Evolutionary conservation across 768 basidiomycete genomes (phyloP).

Genomic region (Asterophora parasitica): DNA sequence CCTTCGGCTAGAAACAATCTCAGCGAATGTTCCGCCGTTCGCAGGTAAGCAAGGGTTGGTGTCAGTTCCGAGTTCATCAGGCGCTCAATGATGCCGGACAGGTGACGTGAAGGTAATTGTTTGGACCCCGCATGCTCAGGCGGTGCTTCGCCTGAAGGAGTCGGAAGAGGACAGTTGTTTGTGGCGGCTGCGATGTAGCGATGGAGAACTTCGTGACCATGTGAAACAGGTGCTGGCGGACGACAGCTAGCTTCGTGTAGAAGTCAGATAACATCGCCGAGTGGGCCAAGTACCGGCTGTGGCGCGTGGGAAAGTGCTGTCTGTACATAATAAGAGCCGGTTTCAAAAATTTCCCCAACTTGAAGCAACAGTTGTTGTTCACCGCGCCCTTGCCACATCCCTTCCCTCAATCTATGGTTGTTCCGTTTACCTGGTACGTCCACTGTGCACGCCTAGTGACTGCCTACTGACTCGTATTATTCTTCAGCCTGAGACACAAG

Average conservation of each 20-base stretch:
- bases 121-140: slow-evolving; percentile 28
- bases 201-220: slow-evolving; percentile 34
- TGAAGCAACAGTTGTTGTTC: slow-evolving; percentile 6
- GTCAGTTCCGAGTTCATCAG: slow-evolving; percentile 7
- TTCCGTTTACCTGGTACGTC: slow-evolving; percentile 34
- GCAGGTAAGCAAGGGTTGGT: slow-evolving; percentile 37
- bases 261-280: too few species aligned
- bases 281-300: slow-evolving; percentile 4
- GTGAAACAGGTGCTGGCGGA: slow-evolving; percentile 39
- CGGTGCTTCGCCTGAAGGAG: slow-evolving; percentile 53
- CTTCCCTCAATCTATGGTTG: slow-evolving; percentile 50
- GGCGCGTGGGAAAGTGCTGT: slow-evolving; percentile 4
- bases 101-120: slow-evolving; percentile 62
- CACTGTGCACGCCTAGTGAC: slow-evolving; percentile 9
- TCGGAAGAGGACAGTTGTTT: slow-evolving; percentile 68
- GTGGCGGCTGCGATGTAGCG: slow-evolving; percentile 61
- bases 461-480: slow-evolving; percentile 8
- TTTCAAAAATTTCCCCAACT: slow-evolving; percentile 9
- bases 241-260: neutral
- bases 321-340: neutral
- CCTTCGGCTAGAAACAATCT: slow-evolving; percentile 44
- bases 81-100: slow-evolving; percentile 23
- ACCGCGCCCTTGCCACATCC: slow-evolving; percentile 10
- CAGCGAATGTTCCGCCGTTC: slow-evolving; percentile 54
- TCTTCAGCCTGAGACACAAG: slow-evolving; percentile 42